Evolutionary conservation across 2,329 filamentous ascomycete species (phyloP).

Genomic region (Shiraia bambusicola): DNA sequence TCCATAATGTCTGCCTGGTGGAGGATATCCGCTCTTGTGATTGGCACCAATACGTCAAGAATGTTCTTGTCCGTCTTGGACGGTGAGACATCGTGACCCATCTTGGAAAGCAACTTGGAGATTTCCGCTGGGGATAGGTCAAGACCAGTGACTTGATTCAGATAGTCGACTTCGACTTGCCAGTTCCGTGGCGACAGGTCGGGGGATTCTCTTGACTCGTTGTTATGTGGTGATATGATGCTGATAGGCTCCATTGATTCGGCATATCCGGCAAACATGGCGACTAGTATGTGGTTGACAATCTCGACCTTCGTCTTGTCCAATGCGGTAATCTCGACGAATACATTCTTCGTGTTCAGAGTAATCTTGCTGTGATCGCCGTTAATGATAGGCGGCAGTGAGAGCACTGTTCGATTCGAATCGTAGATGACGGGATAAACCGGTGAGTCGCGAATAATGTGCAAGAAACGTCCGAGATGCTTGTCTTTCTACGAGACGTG

Average conservation of each 20-base stretch:
- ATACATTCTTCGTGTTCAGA: conserved; percentile 84
- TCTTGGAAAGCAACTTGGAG: conserved; percentile 78
- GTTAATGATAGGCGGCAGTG: conserved; percentile 96
- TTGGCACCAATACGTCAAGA: conserved; percentile 79
- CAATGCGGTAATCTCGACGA: conserved; percentile 95
- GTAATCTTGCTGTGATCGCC: conserved; percentile 96
- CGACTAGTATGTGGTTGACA: conserved; percentile 90
- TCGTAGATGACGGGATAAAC: conserved; percentile 97
- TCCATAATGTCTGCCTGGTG: conserved; percentile 99
- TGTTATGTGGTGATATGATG: conserved; percentile 89
- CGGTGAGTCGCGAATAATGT: conserved; percentile 90
- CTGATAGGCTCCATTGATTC: conserved; percentile 93
- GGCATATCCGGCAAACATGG: conserved; percentile 96
- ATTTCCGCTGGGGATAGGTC: conserved; percentile 72
- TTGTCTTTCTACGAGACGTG: conserved; percentile 69
- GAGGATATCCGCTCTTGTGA: conserved; percentile 89
- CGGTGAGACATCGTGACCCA: conserved; percentile 81
- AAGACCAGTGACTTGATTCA: conserved; percentile 90
- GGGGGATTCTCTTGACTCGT: conserved; percentile 76
- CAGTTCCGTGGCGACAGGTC: conserved; percentile 74
- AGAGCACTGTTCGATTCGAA: conserved; percentile 81
- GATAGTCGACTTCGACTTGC: conserved; percentile 85
- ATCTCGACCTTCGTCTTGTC: conserved; percentile 96
- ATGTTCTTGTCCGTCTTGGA: conserved; percentile 67
- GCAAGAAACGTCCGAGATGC: conserved; percentile 84